Evolutionary conservation across 169 alveolate genomes (phyloP).

Genomic region (Plasmodium chabaudi): DNA sequence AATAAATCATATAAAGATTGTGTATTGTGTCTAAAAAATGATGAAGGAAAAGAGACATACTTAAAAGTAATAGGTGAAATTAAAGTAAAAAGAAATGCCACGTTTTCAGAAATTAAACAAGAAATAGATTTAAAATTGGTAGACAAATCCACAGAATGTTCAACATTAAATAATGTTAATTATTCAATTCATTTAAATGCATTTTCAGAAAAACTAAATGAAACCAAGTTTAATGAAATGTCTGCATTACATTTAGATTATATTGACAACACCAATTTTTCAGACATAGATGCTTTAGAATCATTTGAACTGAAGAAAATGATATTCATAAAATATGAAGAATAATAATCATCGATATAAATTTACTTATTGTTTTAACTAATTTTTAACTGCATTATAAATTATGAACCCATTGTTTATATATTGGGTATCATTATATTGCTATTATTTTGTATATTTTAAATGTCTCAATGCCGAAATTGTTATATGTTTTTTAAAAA

Average conservation of each 20-base stretch:
- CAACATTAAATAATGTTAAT: slow-evolving; percentile 34
- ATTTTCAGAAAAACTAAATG: slow-evolving; percentile 67
- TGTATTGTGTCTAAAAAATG: slow-evolving; percentile 45
- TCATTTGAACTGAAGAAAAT: slow-evolving; percentile 60
- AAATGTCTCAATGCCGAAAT: neutral
- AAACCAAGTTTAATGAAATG: slow-evolving; percentile 54
- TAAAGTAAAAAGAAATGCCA: slow-evolving; percentile 53
- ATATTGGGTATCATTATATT: neutral
- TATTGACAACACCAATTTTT: slow-evolving; percentile 65
- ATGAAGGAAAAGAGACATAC: slow-evolving; percentile 56
- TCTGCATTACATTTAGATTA: slow-evolving; percentile 70
- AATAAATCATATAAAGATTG: slow-evolving; percentile 25
- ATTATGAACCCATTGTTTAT: neutral
- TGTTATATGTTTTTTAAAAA: neutral
- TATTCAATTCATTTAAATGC: slow-evolving; percentile 71
- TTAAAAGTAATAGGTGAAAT: slow-evolving; percentile 68
- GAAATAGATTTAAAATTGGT: slow-evolving; percentile 52
- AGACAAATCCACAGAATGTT: slow-evolving; percentile 34
- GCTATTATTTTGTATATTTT: slow-evolving; percentile 1
- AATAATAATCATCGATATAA: neutral
- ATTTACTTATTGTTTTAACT: neutral
- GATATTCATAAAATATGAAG: slow-evolving; percentile 56
- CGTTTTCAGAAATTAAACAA: slow-evolving; percentile 49
- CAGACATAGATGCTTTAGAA: slow-evolving; percentile 46
- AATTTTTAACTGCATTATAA: neutral